These are phyloP conservation scores for Taphrina deformans DNA, from an alignment of 1,139 yeast species.

Conservation along the genomic window DNA sequence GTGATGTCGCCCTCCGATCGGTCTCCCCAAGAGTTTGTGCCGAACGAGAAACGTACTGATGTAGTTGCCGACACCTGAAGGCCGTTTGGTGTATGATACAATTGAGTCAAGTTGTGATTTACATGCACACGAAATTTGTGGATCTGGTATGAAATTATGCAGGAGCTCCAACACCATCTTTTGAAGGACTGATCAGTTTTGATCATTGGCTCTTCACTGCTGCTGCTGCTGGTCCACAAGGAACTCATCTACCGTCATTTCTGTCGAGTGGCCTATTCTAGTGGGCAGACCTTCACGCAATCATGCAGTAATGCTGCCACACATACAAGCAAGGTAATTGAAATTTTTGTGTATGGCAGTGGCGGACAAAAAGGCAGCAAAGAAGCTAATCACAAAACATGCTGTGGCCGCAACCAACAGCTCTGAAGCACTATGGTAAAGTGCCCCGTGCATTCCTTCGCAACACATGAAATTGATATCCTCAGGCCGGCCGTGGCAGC, in stretches of 20 bases:
- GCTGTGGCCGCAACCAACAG: background rate
- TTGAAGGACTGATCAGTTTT: background rate
- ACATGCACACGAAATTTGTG: slow-evolving; percentile 2
- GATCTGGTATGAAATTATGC: background rate
- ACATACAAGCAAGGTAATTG: background rate
- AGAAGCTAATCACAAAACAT: background rate
- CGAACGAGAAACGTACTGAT: background rate
- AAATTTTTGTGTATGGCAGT: background rate
- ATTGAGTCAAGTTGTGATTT: background rate
- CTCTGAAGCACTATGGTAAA: background rate
- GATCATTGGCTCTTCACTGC: background rate
- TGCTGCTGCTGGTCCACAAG: background rate
- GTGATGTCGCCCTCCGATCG: background rate
- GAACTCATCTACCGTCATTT: background rate
- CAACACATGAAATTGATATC: too few relatives aligned
- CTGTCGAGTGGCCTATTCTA: too few relatives aligned
- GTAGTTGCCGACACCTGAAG: background rate
- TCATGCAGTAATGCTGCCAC: too few relatives aligned
- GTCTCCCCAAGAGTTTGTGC: background rate
- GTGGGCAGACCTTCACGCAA: too few relatives aligned
- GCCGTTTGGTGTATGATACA: background rate
- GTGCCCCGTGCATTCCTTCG: too few relatives aligned
- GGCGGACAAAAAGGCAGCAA: background rate
- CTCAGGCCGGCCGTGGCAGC: background rate
- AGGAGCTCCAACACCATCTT: background rate